phyloP scores from a whole-genome alignment of 208 protist genomes.

The Lotmaria passim region DNA sequence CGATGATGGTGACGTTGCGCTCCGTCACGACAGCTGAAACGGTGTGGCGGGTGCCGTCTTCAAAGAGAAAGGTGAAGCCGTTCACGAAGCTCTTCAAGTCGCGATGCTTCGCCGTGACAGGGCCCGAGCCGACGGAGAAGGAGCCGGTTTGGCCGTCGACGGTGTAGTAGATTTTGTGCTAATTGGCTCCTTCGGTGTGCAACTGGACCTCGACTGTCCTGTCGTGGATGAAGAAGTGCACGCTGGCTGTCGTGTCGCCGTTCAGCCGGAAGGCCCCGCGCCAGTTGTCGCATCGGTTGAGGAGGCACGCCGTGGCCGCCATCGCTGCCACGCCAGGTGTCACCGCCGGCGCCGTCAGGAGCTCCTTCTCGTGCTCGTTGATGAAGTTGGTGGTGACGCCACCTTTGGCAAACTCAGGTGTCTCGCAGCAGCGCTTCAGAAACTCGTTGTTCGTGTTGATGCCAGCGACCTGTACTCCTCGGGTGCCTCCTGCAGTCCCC shows the following conservation, averaged over 20 bases:
- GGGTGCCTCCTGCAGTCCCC: slow-evolving; percentile 48
- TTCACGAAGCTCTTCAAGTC: slow-evolving; percentile 27
- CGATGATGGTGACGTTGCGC: slow-evolving; percentile 31
- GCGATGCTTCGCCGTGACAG: slow-evolving; percentile 23
- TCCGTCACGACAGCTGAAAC: slow-evolving; percentile 35
- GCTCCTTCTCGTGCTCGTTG: slow-evolving; percentile 36
- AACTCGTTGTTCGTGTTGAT: slow-evolving; percentile 90
- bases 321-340: slow-evolving; percentile 30
- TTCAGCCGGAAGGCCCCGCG: slow-evolving; percentile 47
- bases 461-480: slow-evolving; percentile 89
- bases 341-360: slow-evolving; percentile 34
- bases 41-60: slow-evolving; percentile 35
- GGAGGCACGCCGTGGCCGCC: slow-evolving; percentile 26
- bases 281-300: slow-evolving; percentile 33
- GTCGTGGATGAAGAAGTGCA: slow-evolving; percentile 42
- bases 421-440: slow-evolving; percentile 56
- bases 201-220: slow-evolving; percentile 35
- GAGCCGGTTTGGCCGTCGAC: slow-evolving; percentile 19
- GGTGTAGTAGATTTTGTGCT: slow-evolving; percentile 33
- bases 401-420: slow-evolving; percentile 64
- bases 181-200: slow-evolving; percentile 27
- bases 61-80: slow-evolving; percentile 38
- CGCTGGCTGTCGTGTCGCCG: slow-evolving; percentile 24
- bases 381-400: slow-evolving; percentile 88
- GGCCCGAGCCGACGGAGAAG: slow-evolving; percentile 30